Evolutionary conservation across 1,284 basidiomycete genomes (phyloP), one percentile per base, ranked within the genome.

Genomic region (Boletellus deceptivus): DNA sequence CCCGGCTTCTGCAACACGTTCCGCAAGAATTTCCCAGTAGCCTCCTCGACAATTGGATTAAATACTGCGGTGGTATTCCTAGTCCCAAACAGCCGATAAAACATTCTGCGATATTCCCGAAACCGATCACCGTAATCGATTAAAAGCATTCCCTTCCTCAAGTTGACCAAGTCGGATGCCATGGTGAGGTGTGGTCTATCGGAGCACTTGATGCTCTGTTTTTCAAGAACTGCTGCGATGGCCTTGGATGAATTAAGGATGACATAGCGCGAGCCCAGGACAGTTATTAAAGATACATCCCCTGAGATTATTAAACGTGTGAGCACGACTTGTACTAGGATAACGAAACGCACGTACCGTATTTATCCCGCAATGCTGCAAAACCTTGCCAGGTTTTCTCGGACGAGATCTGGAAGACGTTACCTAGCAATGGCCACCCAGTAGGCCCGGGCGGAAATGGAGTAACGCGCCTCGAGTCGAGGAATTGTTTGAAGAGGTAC

Each of bases 351-450:
- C 16, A 9, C 66, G 3, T 56, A 69, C 76, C 76, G 50, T 68
- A 77, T 63, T 68, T 69, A 37, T 65, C 60, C 17, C 75, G 69
- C 75, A 77, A 74, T 24, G 76, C 62, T 6, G 73, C 65, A 53
- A 75, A 79, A 0, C 66, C 68, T 35, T 74, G 61, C 77, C 76
- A 79, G 13, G 68, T 69, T 45, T 65, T 66, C 38, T 67, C 55
- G 2, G 59, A 52, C 0, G 77, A 71, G 62, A 79, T 68, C 43
- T 75, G 69, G 35, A 71, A 58, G 11, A 73, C 56, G 58, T 74
- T 79, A 9, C 35, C 35, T 1, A 37, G 48, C 24, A 72, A 18
- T 1, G 71, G 71, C 48, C 62, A 57, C 3, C 64, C 64, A 25
- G 41, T 37, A 4, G 70, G 70, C 3, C 70, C 69, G 10, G 71